These are phyloP conservation scores for Dryas octopetala DNA, from an alignment of 306 rosid genomes.

Conservation along the genomic window DNA sequence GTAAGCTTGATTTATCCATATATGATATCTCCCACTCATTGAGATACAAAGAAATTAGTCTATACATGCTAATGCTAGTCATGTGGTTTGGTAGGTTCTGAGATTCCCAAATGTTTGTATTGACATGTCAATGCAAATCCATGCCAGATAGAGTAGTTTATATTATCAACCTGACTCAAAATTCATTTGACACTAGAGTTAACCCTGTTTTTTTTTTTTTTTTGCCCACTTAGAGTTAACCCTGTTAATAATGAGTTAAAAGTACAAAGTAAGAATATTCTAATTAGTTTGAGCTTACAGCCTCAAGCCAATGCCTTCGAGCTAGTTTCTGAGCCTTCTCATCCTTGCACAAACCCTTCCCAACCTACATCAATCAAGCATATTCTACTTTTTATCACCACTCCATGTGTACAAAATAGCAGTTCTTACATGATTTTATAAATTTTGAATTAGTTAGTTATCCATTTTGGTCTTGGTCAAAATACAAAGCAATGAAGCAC, in stretches of 20 bases:
- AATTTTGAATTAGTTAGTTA: conserved; percentile 24
- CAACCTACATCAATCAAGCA: conserved; percentile 54
- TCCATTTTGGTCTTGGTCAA: conserved; percentile 34
- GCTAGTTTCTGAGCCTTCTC: conserved; percentile 69
- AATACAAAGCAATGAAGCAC: conserved; percentile 17
- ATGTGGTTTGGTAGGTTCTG: neutral
- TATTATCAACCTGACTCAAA: neutral
- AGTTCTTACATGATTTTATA: conserved; percentile 19
- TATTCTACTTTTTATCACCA: neutral
- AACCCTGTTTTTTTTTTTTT: neutral
- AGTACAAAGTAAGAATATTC: conserved; percentile 4
- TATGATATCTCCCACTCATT: neutral
- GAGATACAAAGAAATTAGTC: neutral
- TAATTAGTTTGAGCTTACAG: conserved; percentile 50
- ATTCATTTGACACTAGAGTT: neutral
- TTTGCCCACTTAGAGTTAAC: neutral
- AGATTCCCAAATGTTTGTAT: too few species aligned
- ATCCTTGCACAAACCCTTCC: conserved; percentile 78
- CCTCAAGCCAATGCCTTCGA: conserved; percentile 83
- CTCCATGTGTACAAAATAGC: neutral
- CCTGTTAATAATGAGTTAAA: neutral
- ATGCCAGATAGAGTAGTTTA: neutral
- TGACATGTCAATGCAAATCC: neutral
- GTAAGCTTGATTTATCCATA: neutral
- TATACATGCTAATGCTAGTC: too few species aligned